Base-by-base conservation (phyloP, 2,329 filamentous ascomycete species). In the Beauveria sp. region DNA sequence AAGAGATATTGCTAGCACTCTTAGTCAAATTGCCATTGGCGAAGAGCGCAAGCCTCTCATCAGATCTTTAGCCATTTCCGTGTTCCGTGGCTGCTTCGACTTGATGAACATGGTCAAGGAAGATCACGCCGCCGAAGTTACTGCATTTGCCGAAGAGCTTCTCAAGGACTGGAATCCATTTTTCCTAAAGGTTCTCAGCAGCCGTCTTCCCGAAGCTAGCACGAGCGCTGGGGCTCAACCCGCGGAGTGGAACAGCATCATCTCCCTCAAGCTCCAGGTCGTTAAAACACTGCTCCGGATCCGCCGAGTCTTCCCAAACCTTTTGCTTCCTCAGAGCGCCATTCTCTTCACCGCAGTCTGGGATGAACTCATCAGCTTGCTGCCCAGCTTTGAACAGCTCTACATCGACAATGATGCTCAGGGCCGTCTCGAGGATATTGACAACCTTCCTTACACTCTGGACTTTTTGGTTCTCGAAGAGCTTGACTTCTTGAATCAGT, bases 21-120 rank as follows among this genome's bases (percentile, higher is more conserved):
- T 97, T 37, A 94, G 91, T 72, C 84, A 90, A 67, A 88, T 96
- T 43, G 91, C 92, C 16, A 81, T 90, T 61, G 90, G 90, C 71
- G 84, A 89, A 62, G 81, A 81, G 63, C 85, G 90, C 67, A 92
- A 90, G 70, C 82, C 89, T 10, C 85, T 85, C 63, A 79, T 96
- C 62, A 85, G 94, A 63, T 91, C 92, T 34, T 80, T 97, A 66
- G 90, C 94, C 44, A 88, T 97, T 47, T 91, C 89, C 46, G 90
- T 97, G 62, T 96, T 97, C 79, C 85, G 91, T 61, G 86, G 86
- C 54, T 96, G 91, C 75, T 96, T 99, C 72, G 92, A 97, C 71
- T 90, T 94, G 61, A 84, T 99, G 77, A 92, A 97, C 75, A 96
- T 97, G 84, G 90, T 97, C 66, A 89, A 96, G 80, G 92, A 96